Evolutionary conservation across 768 basidiomycete species (phyloP).

Genomic region (Lactarius hengduanensis): DNA sequence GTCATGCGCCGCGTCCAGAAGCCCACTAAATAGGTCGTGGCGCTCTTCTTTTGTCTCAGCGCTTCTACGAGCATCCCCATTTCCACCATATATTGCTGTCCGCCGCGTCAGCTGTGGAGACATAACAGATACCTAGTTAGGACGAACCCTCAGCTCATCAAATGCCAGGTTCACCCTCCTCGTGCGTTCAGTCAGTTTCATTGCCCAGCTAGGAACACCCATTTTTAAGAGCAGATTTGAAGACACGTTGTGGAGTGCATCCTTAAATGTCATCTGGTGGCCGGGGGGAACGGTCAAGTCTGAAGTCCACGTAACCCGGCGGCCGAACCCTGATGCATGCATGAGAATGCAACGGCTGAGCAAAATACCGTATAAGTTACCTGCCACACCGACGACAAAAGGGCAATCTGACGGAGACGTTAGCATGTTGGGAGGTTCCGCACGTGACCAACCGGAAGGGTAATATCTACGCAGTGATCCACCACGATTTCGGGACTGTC

Average conservation of each 20-base stretch:
- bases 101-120: not conserved
- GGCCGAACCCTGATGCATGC: slow-evolving; percentile 43
- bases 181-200: slow-evolving; percentile 38
- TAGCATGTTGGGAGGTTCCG: no score
- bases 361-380: slow-evolving; percentile 26
- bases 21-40: slow-evolving; percentile 32
- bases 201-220: slow-evolving; percentile 41
- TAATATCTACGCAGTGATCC: slow-evolving; percentile 51
- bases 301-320: slow-evolving; percentile 50
- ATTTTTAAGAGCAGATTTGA: slow-evolving; percentile 40
- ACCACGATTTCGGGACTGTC: slow-evolving; percentile 40
- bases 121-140: not conserved
- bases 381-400: slow-evolving; percentile 56
- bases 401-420: slow-evolving; percentile 43
- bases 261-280: slow-evolving; percentile 49
- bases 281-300: slow-evolving; percentile 42
- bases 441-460: slow-evolving; percentile 45
- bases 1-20: slow-evolving; percentile 28
- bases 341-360: not conserved
- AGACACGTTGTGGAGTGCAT: slow-evolving; percentile 47
- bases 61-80: slow-evolving; percentile 29
- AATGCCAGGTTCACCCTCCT: slow-evolving; percentile 40
- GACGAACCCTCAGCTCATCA: slow-evolving; percentile 44
- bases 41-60: slow-evolving; percentile 27
- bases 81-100: slow-evolving; percentile 33